Base-by-base conservation (phyloP, 176 grass and related monocot genomes). In the Zea luxurians region DNA sequence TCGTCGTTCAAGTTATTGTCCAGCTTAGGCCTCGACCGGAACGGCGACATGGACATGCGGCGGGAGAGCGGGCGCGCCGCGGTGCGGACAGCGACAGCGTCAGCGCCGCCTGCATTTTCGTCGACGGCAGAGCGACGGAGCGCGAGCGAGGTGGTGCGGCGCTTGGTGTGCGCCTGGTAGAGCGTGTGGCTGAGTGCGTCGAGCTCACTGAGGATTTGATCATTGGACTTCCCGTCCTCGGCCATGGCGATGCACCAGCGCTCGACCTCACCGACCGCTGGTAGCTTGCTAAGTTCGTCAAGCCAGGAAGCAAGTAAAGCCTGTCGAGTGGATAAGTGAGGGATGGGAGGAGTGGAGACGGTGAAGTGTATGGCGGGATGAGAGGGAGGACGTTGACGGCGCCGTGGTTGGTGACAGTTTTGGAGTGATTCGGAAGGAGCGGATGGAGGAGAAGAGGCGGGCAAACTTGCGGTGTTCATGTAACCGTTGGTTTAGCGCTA, bases 181-280 rank as follows among this genome's bases (percentile, higher is more conserved):
- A 99, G 76, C n/a, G 90, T 85, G 83, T 88, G 90, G 62, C 87
- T 99, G 55, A 99, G 87, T 35, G 86, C 78, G 84, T 99, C 96
- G 16, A 99, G 96, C 63, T 95, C 96, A 2, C 65, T 90, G 68
- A 99, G 92, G 58, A 90, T 83, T 57, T 87, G 89, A 34, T 87
- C 82, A 44, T 79, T 86, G 78, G 85, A 61, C 49, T 84, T 80
- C 48, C 55, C 61, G 34, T 64, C 64, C 10, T 88, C 86, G 1
- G 90, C 86, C 96, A 99, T 99, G 76, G 71, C 37, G 13, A 17
- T 59, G 17, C 79, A 34, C 16, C 55, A 7, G 16, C 64, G 41
- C 73, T 62, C 40, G 75, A 75, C 70, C 35, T 84, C 86, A 7
- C 62, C 12, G 34, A 64, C 62, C 54, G 46, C 76, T 7, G 40